phyloP scores from a whole-genome alignment of 1,284 basidiomycete genomes.

The Neolentinus lepideus region DNA sequence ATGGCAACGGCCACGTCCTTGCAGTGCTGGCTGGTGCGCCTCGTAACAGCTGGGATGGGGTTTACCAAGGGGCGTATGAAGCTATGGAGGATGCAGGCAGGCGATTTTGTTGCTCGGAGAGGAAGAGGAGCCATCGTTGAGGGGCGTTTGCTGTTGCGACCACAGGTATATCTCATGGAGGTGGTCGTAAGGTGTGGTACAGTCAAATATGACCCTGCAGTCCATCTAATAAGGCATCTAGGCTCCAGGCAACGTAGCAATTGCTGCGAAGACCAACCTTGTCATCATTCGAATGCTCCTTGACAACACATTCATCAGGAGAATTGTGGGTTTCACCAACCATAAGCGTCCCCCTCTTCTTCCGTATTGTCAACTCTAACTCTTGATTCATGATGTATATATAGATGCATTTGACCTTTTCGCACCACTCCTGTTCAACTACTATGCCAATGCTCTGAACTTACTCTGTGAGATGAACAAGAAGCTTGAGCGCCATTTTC shows the following conservation, averaged over 20 bases:
- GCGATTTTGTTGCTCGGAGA: not conserved
- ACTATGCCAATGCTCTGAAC: constrained; percentile 5
- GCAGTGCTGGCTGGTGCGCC: not conserved
- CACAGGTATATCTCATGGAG: constrained; percentile 11
- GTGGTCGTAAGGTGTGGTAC: constrained; percentile 9
- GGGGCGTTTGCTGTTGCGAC: constrained; percentile 5
- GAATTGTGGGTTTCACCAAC: not conserved
- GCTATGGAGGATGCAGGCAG: not conserved
- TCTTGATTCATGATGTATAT: not conserved
- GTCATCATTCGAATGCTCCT: not conserved
- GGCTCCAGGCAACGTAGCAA: not conserved
- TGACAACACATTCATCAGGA: not conserved
- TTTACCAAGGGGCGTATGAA: not conserved
- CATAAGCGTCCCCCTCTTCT: not conserved
- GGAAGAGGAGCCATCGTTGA: constrained; percentile 5
- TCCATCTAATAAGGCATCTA: not conserved
- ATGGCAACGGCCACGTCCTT: not conserved
- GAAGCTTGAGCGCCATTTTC: not conserved
- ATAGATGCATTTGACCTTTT: constrained; percentile 5
- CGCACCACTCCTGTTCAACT: constrained; percentile 6
- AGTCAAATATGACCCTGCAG: not conserved
- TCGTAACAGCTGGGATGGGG: not conserved
- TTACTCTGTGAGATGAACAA: not conserved
- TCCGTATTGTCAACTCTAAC: not conserved
- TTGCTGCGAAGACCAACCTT: not conserved